Evolutionary conservation across 2,329 filamentous ascomycete genomes (phyloP).

Genomic region (Ceratocystis variospora): DNA sequence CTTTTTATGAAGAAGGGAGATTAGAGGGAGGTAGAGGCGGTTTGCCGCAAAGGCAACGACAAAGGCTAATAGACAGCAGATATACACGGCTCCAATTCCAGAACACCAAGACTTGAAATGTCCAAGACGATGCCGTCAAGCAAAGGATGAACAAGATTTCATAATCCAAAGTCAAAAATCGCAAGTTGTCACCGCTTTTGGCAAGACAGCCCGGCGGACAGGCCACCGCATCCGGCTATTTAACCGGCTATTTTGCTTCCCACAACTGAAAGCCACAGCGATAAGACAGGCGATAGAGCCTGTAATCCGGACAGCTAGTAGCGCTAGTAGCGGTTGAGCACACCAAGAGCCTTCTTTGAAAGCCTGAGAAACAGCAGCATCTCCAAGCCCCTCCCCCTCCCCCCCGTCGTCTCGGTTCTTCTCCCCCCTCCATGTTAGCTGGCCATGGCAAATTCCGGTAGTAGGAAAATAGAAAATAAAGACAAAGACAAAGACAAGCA

Average conservation of each 20-base stretch:
- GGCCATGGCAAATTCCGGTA: background rate
- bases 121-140: too few species aligned
- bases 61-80: background rate
- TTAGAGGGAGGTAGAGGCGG: background rate
- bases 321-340: too few species aligned
- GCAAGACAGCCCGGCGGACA: background rate
- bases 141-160: background rate
- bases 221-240: background rate
- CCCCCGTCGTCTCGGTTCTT: background rate
- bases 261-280: background rate
- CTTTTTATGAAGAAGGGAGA: background rate
- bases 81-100: too few species aligned
- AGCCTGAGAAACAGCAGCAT: background rate
- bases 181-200: conserved; percentile 2
- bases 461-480: background rate
- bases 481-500: too few species aligned
- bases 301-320: too few species aligned
- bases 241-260: background rate
- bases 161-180: background rate
- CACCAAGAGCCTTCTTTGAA: too few species aligned
- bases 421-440: background rate
- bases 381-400: background rate
- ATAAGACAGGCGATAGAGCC: too few species aligned
- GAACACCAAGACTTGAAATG: too few species aligned
- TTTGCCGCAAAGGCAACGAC: background rate